Evolutionary conservation across 495 filamentous ascomycete genomes (phyloP), one percentile per base, ranked within the genome.

Genomic region (Aspergillus egyptiacus): DNA sequence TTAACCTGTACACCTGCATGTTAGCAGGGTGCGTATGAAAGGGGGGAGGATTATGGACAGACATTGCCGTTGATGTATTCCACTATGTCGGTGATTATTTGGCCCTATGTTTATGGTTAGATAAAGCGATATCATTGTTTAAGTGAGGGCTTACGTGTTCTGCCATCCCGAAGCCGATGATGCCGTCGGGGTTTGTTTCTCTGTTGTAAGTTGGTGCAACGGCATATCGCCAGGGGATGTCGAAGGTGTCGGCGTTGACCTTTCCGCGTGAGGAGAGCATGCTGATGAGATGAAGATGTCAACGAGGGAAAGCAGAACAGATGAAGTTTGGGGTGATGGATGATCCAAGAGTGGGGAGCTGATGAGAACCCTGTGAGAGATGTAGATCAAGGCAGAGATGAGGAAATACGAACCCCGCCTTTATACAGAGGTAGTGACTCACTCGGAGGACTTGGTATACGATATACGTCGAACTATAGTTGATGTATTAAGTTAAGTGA

Each of bases 61-160:
- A 67, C 64, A 47, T 67, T 63, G 23, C 63, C 48, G 30, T 67
- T 65, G 25, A 69, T 64, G 36, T 62, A 69, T 3, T 57, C 59
- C 11, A 52, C 58, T 10, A 69, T 64, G 9, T 67, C 60, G 5
- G 50, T 33, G 15, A 57, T 59, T 54, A 69, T 60, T 32, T 58
- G 58, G 39, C 33, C 52, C 66, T 69, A 9, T 30, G 5, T 1
- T 20, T 31, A 13, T 48, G 23, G 23, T 48, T 51, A 22, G 20
- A 30, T 9, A 8, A 2, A 33, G 36, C 35, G 22, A 30, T 10
- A 19, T 11, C 17, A 15, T 34, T 37, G 22, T 17, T 17, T 28
- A 3, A 6, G 20, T 8, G 9, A n/a, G 40, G 13, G 28, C 54
- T 32, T 60, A 65, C 66, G 58, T 69, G 66, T 38, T 67, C 64